phyloP scores from a whole-genome alignment of 2,329 filamentous ascomycete species.

The Cryphonectria carpinicola region DNA sequence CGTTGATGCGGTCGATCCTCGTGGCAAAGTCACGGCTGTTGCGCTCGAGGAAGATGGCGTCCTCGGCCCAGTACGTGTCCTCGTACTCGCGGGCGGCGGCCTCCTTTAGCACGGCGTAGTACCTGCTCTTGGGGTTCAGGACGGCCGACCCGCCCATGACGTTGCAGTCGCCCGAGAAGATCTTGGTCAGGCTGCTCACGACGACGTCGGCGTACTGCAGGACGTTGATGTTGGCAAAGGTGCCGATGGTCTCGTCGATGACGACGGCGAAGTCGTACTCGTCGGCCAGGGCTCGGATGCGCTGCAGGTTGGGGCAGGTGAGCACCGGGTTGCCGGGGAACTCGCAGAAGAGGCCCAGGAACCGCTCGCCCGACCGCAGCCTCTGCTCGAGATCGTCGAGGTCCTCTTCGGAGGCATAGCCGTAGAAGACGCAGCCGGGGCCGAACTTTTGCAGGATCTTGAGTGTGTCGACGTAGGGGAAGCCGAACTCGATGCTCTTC shows the following conservation, averaged over 20 bases:
- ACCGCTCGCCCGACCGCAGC: slow-evolving; percentile 73
- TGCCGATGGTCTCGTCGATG: slow-evolving; percentile 95
- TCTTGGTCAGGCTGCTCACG: slow-evolving; percentile 93
- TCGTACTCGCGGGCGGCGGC: slow-evolving; percentile 71
- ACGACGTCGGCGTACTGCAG: slow-evolving; percentile 88
- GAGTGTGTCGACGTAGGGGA: slow-evolving; percentile 94
- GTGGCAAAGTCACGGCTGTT: slow-evolving; percentile 91
- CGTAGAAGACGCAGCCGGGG: slow-evolving; percentile 86
- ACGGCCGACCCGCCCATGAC: slow-evolving; percentile 89
- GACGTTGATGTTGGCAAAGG: slow-evolving; percentile 94
- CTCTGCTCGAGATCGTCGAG: slow-evolving; percentile 80
- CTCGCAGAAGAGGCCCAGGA: slow-evolving; percentile 87
- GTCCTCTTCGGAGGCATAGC: slow-evolving; percentile 74
- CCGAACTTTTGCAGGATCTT: slow-evolving; percentile 96
- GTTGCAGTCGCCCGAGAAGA: slow-evolving; percentile 96
- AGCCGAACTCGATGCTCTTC: slow-evolving; percentile 92
- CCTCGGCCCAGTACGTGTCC: slow-evolving; percentile 93
- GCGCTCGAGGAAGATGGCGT: slow-evolving; percentile 91
- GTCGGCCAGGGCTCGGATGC: slow-evolving; percentile 81
- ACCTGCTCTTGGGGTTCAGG: slow-evolving; percentile 67
- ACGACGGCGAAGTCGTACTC: slow-evolving; percentile 87
- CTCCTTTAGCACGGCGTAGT: slow-evolving; percentile 71
- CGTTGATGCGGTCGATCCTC: slow-evolving; percentile 82
- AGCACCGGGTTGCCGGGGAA: slow-evolving; percentile 93
- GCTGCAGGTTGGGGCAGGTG: slow-evolving; percentile 77